phyloP scores from a whole-genome alignment of 352 stramenopile species.

The Globisporangium middletonii region DNA sequence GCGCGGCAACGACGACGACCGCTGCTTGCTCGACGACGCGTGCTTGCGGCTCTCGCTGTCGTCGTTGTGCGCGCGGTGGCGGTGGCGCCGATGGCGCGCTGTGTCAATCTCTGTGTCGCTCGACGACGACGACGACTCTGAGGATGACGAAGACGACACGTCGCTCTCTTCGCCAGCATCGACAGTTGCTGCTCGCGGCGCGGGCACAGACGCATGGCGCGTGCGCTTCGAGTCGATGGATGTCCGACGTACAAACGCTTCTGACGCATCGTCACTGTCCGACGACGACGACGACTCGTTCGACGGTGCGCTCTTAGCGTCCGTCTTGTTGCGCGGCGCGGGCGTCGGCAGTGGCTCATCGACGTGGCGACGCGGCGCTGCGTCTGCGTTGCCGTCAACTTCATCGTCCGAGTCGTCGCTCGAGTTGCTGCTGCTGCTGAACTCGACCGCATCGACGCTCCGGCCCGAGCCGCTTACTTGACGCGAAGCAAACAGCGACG shows the following conservation, averaged over 20 bases:
- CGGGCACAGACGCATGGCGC: not conserved
- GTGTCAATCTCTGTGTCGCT: conserved; percentile 11
- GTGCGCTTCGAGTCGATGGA: conserved; percentile 18
- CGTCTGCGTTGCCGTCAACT: not conserved
- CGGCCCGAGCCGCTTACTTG: conserved; percentile 28
- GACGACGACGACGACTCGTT: conserved; percentile 17
- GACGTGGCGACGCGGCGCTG: not conserved
- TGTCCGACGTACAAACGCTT: conserved; percentile 7
- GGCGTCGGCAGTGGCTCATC: conserved; percentile 1
- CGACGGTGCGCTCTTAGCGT: conserved; percentile 21
- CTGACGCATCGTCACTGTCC: not conserved
- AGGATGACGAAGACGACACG: conserved; percentile 9
- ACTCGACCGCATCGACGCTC: conserved; percentile 40
- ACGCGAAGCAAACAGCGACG: conserved; percentile 15
- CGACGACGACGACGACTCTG: conserved; percentile 8
- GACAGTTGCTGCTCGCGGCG: not conserved
- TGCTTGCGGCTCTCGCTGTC: conserved; percentile 7
- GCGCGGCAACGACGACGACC: conserved; percentile 30
- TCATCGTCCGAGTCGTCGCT: conserved; percentile 36
- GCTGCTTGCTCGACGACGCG: conserved; percentile 12
- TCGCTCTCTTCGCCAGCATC: conserved; percentile 6
- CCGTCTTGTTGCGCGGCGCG: conserved; percentile 3
- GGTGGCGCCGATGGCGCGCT: conserved; percentile 14
- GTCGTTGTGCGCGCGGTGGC: conserved; percentile 15
- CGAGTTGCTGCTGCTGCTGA: conserved; percentile 23